Percentiles rank a stretch among this genome's conserved stretches.
Conservation (phyloP, 257 asterid species). For the Solanum ossicruentum region DNA sequence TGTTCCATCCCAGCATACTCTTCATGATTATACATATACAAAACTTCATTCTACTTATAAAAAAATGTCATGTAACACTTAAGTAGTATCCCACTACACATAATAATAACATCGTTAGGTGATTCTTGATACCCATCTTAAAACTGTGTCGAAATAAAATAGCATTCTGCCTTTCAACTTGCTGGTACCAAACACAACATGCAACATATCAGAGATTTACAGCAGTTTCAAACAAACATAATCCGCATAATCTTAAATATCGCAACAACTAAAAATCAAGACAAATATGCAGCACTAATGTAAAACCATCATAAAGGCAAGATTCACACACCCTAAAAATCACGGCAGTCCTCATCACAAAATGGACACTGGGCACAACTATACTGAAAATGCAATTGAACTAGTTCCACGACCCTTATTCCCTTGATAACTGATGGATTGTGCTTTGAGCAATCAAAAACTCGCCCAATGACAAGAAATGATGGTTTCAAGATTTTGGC, state of each 20-base stretch:
- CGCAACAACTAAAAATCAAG: background rate
- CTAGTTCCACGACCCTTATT: background rate
- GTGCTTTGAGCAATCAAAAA: background rate
- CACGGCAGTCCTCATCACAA: background rate
- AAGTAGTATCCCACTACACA: background rate
- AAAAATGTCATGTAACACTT: background rate
- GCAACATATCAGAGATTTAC: background rate
- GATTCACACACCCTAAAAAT: background rate
- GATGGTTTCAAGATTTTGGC: background rate
- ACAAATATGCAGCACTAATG: background rate
- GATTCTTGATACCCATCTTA: background rate
- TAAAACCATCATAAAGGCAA: background rate
- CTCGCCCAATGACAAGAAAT: background rate
- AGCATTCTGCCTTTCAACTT: background rate
- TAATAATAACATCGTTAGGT: background rate
- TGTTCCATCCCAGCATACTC: background rate
- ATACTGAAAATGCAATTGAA: background rate
- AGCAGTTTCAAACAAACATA: background rate
- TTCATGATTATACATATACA: background rate
- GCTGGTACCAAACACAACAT: background rate
- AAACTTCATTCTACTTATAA: background rate
- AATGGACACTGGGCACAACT: background rate
- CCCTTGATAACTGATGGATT: background rate
- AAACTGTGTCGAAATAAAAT: background rate
- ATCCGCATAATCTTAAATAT: background rate